A percentile compares a stretch with the other conserved stretches of the same genome.
Evolutionary conservation across 2,329 filamentous ascomycete genomes (phyloP).

Genomic region (Pseudophaeomoniella oleicola): DNA sequence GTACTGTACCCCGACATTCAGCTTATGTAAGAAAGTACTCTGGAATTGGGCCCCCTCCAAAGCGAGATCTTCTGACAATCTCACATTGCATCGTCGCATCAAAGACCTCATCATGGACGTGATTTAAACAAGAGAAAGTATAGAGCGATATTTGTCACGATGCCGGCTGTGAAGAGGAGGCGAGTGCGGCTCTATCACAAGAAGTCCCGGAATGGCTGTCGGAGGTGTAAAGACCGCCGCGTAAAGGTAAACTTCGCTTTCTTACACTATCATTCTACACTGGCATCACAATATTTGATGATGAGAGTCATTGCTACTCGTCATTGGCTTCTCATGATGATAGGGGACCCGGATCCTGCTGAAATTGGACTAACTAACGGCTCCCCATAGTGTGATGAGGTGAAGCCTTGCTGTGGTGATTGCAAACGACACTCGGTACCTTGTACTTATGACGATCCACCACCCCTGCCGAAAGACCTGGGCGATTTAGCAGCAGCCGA

Average conservation of each 20-base stretch:
- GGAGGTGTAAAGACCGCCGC: constrained; percentile 9
- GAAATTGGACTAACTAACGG: background rate
- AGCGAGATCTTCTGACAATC: too few relatives aligned
- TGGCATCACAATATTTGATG: background rate
- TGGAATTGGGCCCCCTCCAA: too few relatives aligned
- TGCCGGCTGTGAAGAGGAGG: too few relatives aligned
- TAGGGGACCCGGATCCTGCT: background rate
- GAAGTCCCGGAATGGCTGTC: constrained; percentile 9
- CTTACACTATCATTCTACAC: background rate
- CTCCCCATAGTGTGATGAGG: constrained; percentile 5
- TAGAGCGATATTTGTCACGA: too few relatives aligned
- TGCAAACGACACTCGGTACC: constrained; percentile 4
- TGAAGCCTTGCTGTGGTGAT: constrained; percentile 4
- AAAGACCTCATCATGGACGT: too few relatives aligned
- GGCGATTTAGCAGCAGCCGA: constrained; percentile 1
- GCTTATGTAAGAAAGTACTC: too few relatives aligned
- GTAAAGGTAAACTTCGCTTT: constrained; percentile 5
- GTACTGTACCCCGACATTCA: too few relatives aligned
- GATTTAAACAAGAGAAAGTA: too few relatives aligned
- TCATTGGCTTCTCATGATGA: background rate
- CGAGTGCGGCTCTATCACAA: constrained; percentile 6
- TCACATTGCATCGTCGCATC: too few relatives aligned
- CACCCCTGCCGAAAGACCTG: constrained; percentile 1
- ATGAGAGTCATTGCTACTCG: background rate
- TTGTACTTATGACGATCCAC: constrained; percentile 3